Percentiles rank a stretch among this genome's conserved stretches.
phyloP scores from a whole-genome alignment of 495 filamentous ascomycete species.

The Aspergillus biplanus region DNA sequence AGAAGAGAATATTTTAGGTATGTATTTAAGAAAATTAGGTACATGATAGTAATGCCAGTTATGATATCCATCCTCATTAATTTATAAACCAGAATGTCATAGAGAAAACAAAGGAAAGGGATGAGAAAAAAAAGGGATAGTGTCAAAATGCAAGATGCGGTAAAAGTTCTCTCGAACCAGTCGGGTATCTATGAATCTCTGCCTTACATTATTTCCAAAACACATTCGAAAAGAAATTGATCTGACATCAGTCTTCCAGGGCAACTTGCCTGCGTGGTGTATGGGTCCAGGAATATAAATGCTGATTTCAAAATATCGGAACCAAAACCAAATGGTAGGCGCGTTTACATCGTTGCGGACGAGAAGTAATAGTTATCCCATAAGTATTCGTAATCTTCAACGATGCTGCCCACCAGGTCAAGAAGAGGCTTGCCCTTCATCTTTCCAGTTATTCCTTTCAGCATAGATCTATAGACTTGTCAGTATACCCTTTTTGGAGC shows the following conservation, averaged over 20 bases:
- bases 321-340: neutral
- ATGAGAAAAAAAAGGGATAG: neutral
- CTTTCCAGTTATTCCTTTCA: slow-evolving; percentile 63
- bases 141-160: neutral
- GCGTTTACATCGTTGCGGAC: slow-evolving; percentile 63
- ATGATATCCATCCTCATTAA: slow-evolving; percentile 16
- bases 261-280: neutral
- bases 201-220: too few species aligned
- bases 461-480: slow-evolving; percentile 53
- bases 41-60: slow-evolving; percentile 12
- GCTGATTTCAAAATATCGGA: too few species aligned
- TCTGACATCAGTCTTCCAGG: neutral
- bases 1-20: too few species aligned
- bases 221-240: too few species aligned
- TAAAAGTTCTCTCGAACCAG: neutral
- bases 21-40: neutral
- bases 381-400: slow-evolving; percentile 95
- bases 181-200: neutral
- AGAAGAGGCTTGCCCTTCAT: slow-evolving; percentile 77
- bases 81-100: neutral
- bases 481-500: slow-evolving; percentile 27
- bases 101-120: neutral
- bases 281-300: neutral
- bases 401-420: slow-evolving; percentile 74
- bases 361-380: slow-evolving; percentile 98